Evolutionary conservation across 768 basidiomycete species (phyloP).

Genomic region (Trametes meyenii): DNA sequence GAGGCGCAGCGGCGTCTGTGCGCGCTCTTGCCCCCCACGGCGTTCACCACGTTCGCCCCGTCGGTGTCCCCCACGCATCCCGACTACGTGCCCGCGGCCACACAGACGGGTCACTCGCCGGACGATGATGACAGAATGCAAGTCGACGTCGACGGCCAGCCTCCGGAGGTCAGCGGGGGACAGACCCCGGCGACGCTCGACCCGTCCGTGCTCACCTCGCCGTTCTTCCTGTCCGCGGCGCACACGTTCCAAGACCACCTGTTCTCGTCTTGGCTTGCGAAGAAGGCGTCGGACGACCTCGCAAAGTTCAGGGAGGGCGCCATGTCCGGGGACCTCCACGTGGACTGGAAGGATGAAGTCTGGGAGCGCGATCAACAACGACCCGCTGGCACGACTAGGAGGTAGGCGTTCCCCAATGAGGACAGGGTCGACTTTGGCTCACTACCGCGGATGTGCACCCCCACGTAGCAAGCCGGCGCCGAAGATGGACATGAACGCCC

Average conservation of each 20-base stretch:
- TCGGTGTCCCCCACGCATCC: slow-evolving; percentile 32
- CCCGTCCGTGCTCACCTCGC: slow-evolving; percentile 48
- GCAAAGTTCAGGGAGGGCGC: slow-evolving; percentile 48
- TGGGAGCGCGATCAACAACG: slow-evolving; percentile 53
- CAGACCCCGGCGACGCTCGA: slow-evolving; percentile 35
- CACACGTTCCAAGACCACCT: slow-evolving; percentile 65
- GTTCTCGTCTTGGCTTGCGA: slow-evolving; percentile 52
- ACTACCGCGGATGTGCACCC: slow-evolving; percentile 18
- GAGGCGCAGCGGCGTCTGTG: slow-evolving; percentile 32
- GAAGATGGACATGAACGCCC: slow-evolving; percentile 43
- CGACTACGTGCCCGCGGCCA: slow-evolving; percentile 3
- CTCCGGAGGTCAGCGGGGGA: not conserved
- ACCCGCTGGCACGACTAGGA: not conserved
- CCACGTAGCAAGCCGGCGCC: slow-evolving; percentile 4
- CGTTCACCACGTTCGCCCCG: slow-evolving; percentile 28
- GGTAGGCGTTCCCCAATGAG: not conserved
- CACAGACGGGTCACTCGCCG: too few relatives aligned
- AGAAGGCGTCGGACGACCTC: slow-evolving; percentile 46
- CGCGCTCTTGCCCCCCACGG: slow-evolving; percentile 33
- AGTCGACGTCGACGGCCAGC: slow-evolving; percentile 2
- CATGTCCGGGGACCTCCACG: slow-evolving; percentile 48
- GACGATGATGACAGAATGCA: slow-evolving; percentile 13
- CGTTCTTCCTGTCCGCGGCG: slow-evolving; percentile 56
- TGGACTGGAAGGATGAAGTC: slow-evolving; percentile 65
- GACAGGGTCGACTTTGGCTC: slow-evolving; percentile 34